Evolutionary conservation across 2,329 filamentous ascomycete genomes (phyloP).

Genomic region (Fusarium neocosmosporiellum): DNA sequence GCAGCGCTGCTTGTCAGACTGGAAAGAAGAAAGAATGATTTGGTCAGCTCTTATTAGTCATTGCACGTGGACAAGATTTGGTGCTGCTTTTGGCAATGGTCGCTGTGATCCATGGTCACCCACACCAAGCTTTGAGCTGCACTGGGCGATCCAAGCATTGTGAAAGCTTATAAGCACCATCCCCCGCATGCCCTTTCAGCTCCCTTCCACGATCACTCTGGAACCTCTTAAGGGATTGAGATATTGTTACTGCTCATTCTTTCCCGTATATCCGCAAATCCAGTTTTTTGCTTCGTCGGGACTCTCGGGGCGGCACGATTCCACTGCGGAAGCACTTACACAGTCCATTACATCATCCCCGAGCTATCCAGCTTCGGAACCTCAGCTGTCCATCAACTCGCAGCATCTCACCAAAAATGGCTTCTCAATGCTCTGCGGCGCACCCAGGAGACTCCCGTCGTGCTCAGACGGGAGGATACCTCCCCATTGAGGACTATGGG

Average conservation of each 20-base stretch:
- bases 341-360: conserved; percentile 39
- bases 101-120: conserved; percentile 22
- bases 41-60: not conserved
- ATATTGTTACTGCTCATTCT: not conserved
- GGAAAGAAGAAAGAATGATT: not conserved
- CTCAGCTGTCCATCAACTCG: conserved; percentile 1
- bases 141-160: conserved; percentile 5
- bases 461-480: conserved; percentile 59
- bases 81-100: conserved; percentile 16
- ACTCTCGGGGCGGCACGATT: conserved; percentile 8
- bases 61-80: conserved; percentile 5
- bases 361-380: not conserved
- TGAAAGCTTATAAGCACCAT: conserved; percentile 31
- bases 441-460: conserved; percentile 48
- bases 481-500: conserved; percentile 80
- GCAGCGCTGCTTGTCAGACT: not conserved
- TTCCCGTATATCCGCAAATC: not conserved
- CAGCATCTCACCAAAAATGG: conserved; percentile 42
- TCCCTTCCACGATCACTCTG: not conserved
- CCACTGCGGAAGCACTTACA: conserved; percentile 15
- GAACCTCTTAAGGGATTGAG: not conserved
- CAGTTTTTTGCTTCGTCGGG: conserved; percentile 10
- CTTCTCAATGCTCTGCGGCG: conserved; percentile 46
- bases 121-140: conserved; percentile 9
- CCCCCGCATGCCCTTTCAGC: conserved; percentile 16